Evolutionary conservation across 2,329 filamentous ascomycete genomes (phyloP), one percentile per base, ranked within the genome.

Genomic region (Aspergillus pseudotamarii): DNA sequence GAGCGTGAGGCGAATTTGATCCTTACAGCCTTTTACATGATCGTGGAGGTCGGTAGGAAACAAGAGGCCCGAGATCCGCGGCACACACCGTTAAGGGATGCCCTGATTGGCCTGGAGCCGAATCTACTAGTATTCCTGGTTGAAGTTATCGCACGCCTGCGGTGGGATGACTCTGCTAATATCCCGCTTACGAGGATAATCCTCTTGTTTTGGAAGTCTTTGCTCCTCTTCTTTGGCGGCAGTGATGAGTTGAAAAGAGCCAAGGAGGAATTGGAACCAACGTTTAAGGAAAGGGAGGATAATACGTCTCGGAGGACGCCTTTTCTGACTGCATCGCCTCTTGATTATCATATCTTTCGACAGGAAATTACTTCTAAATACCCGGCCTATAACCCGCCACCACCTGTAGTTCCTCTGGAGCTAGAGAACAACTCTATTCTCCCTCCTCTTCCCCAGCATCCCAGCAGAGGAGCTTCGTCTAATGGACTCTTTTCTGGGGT

Each of bases 311-410:
- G 89, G 69, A 86, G 88, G 57, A 90, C 91, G 68, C 89, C 89
- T n/a, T 83, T 91, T 51, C 94, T 99, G 64, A 96, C 92, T 1
- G 94, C 95, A 5, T 97, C 94, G 1, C 95, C 95, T 5, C 82
- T 99, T 12, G 95, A 99, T 73, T 99, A 99, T 74, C 94, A 99
- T 75, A 86, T 94, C 26, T 99, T 99, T 74, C 90, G 95, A 41
- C 94, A 97, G 76, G 95, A 99, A 76, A 94, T 99, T 63, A 96
- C 91, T 19, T 97, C 94, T 2, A 99, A 99, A 79, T 99, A 99
- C 75, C 95, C 95, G 12, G 92, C 95, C 3, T 99, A 99, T 76
- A 91, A 96, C 63, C 94, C 95, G 2, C 95, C 95, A 2, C 89
- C 88, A 59, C 90, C 92, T 1, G 79, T 91, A 6, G 89, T 98